phyloP scores from a whole-genome alignment of 257 asterid genomes.

The Capsicum pubescens region DNA sequence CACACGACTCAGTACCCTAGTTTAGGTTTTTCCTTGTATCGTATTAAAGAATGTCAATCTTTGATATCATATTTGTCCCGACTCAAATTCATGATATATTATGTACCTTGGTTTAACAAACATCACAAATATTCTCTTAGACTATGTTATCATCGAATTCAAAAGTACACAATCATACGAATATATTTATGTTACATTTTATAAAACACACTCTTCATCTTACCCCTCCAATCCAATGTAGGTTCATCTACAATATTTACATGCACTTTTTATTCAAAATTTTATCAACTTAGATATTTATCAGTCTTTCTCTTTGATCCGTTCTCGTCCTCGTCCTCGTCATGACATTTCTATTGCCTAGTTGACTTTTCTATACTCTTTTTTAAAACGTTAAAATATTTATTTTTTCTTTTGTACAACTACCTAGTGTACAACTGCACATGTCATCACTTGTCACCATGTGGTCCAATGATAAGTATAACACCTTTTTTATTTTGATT shows the following conservation, averaged over 20 bases:
- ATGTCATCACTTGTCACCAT: constrained; percentile 16
- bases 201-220: neutral
- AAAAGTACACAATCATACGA: neutral
- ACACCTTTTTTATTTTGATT: constrained; percentile 28
- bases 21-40: neutral
- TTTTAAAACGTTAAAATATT: neutral
- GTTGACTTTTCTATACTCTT: neutral
- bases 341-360: neutral
- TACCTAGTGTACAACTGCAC: neutral
- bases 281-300: neutral
- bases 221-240: neutral
- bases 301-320: neutral
- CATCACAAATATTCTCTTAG: neutral
- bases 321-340: neutral
- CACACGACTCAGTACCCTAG: neutral
- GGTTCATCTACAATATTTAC: neutral
- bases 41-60: fast-evolving
- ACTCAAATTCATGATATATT: neutral
- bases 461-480: constrained; percentile 16
- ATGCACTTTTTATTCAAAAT: neutral
- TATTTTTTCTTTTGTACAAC: too few species aligned
- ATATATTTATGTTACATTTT: neutral
- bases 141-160: neutral
- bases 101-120: neutral
- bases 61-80: neutral